Percentiles rank a stretch among this genome's conserved stretches.
phyloP scores from a whole-genome alignment of 1,139 yeast genomes.

The Blastobotrys niveus region DNA sequence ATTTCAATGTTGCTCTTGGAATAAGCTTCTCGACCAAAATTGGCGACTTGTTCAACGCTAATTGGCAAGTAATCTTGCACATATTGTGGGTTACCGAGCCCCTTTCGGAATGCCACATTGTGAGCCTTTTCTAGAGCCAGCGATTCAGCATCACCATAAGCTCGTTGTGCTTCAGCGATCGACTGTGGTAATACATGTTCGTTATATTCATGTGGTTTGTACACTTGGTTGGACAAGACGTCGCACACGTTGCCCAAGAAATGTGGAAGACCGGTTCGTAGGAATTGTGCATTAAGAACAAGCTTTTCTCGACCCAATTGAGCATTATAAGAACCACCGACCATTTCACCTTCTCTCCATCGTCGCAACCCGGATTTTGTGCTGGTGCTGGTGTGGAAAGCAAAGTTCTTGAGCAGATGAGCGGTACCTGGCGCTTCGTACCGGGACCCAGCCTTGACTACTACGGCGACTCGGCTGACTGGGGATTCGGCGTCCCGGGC shows the following conservation, averaged over 20 bases:
- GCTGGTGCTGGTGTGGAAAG: conserved; percentile 67
- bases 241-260: conserved; percentile 83
- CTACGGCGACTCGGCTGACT: conserved; percentile 71
- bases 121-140: conserved; percentile 76
- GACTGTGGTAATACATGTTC: conserved; percentile 85
- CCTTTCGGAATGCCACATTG: conserved; percentile 76
- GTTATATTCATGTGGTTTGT: conserved; percentile 65
- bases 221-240: conserved; percentile 65
- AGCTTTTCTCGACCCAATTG: conserved; percentile 78
- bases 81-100: conserved; percentile 79
- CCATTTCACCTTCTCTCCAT: conserved; percentile 88
- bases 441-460: conserved; percentile 84
- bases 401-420: conserved; percentile 78
- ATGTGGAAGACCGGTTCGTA: conserved; percentile 85
- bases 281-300: conserved; percentile 71
- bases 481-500: conserved; percentile 45
- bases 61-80: conserved; percentile 59
- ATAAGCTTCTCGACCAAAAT: conserved; percentile 64
- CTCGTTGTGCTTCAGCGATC: conserved; percentile 43
- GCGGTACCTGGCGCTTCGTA: conserved; percentile 73
- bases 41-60: conserved; percentile 59
- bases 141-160: conserved; percentile 48
- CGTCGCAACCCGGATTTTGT: conserved; percentile 85
- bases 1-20: conserved; percentile 66
- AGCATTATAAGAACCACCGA: conserved; percentile 77